Conservation (phyloP, 1,284 basidiomycete species). For the Cerioporus squamosus region DNA sequence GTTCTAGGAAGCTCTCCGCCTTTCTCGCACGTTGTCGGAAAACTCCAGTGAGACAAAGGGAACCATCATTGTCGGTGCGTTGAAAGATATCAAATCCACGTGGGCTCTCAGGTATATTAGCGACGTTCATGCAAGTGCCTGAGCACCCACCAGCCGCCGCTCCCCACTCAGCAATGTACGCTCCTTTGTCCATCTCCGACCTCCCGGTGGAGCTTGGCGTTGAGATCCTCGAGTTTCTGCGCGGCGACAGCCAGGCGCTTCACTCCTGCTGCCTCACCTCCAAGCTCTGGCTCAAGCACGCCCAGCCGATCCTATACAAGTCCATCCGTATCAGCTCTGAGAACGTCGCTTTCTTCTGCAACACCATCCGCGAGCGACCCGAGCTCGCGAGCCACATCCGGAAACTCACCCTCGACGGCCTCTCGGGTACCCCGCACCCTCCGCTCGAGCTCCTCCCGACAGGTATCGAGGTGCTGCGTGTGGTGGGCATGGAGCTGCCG, state of each 20-base stretch:
- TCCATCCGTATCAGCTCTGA: slow-evolving; percentile 1
- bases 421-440: background rate
- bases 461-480: slow-evolving; percentile 2
- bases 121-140: too few species aligned
- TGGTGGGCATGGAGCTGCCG: background rate
- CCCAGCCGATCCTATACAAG: slow-evolving; percentile 22
- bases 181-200: background rate
- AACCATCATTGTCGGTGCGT: too few species aligned
- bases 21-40: too few species aligned
- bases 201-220: slow-evolving; percentile 28
- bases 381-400: slow-evolving; percentile 13
- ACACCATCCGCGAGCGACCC: slow-evolving; percentile 11
- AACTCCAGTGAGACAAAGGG: too few species aligned
- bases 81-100: too few species aligned
- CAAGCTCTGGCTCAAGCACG: slow-evolving; percentile 16
- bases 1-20: too few species aligned
- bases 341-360: slow-evolving; percentile 8
- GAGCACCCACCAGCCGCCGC: too few species aligned
- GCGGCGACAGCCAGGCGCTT: slow-evolving; percentile 17
- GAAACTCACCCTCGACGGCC: slow-evolving; percentile 8
- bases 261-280: slow-evolving; percentile 22
- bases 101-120: too few species aligned
- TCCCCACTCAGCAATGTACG: too few species aligned
- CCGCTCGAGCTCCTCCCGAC: background rate
- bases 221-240: slow-evolving; percentile 28